Base-by-base conservation (phyloP, 306 rosid species). In the Trichosanthes cucumerina region DNA sequence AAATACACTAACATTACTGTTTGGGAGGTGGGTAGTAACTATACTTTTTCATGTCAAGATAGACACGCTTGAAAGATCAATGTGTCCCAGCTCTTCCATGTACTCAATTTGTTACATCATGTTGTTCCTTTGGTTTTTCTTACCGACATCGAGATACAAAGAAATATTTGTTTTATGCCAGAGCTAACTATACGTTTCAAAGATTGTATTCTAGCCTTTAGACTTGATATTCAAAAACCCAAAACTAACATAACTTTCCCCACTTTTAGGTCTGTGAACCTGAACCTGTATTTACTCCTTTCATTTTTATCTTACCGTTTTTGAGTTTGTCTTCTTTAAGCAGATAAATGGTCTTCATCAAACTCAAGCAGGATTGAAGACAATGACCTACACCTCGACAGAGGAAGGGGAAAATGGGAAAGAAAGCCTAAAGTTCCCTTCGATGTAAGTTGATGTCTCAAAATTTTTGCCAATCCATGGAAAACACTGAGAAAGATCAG, bases 311-410 rank as follows among this genome's bases (percentile, higher is more conserved):
- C 52, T 56, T 77, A 31, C 33, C 46, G 49, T 2, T 77, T 64
- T 50, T 31, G 21, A 58, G 72, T 34, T 52, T 44, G 19, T 63
- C 59, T 62, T 78, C 78, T 79, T 79, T 79, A 68, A 83, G 75
- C 84, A 89, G 96, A 87, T 75, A 91, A 89, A 82, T 82, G 82
- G 68, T 73, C 90, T 65, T 82, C 90, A 26, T 82, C 91, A 13
- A 83, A 80, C 79, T 86, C 90, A 43, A 91, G 91, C 83, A 81
- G 84, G 84, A 78, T 82, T 36, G 81, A 71, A 33, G 85, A 86
- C 52, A 86, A 79, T 80, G 41, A 76, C 74, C 75, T 81, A 76
- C n/a, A 76, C 74, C 75, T 80, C 24, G n/a, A n/a, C n/a, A n/a
- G n/a, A n/a, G n/a, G n/a, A n/a, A n/a, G n/a, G n/a, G n/a, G n/a